phyloP scores from a whole-genome alignment of 106 monocot species.

The Gastrodia elata region DNA sequence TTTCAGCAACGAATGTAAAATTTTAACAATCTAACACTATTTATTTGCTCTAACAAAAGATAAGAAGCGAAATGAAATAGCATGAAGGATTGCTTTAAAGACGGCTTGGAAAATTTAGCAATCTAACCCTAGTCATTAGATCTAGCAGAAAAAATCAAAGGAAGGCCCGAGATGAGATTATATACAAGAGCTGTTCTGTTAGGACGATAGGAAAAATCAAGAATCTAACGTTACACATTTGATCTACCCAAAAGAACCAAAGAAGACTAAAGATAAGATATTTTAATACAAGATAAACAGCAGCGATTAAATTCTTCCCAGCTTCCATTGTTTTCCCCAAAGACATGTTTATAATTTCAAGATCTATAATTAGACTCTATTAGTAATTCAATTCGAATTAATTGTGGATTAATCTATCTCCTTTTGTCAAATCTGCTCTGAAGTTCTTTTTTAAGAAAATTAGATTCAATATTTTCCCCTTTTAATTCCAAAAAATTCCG shows the following conservation, averaged over 20 bases:
- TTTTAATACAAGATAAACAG: not conserved
- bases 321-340: not conserved
- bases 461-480: not conserved
- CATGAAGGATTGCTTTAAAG: too few relatives aligned
- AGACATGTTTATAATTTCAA: not conserved
- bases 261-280: not conserved
- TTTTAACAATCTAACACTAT: not conserved
- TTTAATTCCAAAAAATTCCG: not conserved
- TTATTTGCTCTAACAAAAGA: too few relatives aligned
- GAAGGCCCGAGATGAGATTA: too few relatives aligned
- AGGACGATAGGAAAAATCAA: too few relatives aligned
- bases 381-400: not conserved
- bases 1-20: not conserved
- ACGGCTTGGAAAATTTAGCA: not conserved
- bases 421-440: not conserved
- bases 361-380: not conserved
- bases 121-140: not conserved
- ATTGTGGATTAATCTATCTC: not conserved
- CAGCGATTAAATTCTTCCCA: not conserved
- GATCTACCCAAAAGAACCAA: not conserved
- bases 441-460: conserved; percentile 1
- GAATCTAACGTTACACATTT: not conserved
- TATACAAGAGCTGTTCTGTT: too few relatives aligned
- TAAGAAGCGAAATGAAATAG: too few relatives aligned
- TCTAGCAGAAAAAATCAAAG: too few relatives aligned